Conservation (phyloP, 2,329 filamentous ascomycete species). For the Phyllosticta citribraziliensis region DNA sequence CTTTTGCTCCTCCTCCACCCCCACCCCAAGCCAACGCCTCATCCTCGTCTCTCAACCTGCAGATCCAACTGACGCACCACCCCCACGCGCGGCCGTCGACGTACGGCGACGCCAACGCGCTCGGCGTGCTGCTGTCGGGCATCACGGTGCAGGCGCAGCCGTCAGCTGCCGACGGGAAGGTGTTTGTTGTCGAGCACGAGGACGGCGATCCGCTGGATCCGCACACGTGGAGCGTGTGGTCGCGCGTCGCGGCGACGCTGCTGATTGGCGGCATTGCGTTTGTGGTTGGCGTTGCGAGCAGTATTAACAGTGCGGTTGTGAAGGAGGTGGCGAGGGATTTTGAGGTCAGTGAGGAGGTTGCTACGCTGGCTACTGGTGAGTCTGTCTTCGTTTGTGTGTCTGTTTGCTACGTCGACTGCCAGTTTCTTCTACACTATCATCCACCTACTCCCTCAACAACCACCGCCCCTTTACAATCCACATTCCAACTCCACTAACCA, state of each 20-base stretch:
- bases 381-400: neutral
- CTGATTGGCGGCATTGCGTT: conserved; percentile 35
- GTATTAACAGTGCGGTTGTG: conserved; percentile 43
- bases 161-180: conserved; percentile 10
- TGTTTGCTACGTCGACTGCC: neutral
- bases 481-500: neutral
- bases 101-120: conserved; percentile 17
- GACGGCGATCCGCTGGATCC: conserved; percentile 26
- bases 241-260: conserved; percentile 22
- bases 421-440: too few species aligned
- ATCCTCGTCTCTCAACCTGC: too few species aligned
- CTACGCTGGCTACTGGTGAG: conserved; percentile 5
- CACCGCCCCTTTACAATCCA: neutral
- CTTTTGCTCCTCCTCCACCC: conserved; percentile 9
- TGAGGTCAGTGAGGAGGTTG: conserved; percentile 14
- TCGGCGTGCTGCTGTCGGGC: conserved; percentile 26
- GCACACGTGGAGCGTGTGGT: conserved; percentile 27
- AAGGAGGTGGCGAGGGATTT: conserved; percentile 37
- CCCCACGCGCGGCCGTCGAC: neutral
- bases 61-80: too few species aligned
- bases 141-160: conserved; percentile 17
- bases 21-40: too few species aligned
- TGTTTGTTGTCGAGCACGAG: conserved; percentile 30
- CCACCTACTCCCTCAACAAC: too few species aligned
- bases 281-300: conserved; percentile 42